Evolutionary conservation across 2,329 filamentous ascomycete genomes (phyloP).

Genomic region (Xylaria sp.): DNA sequence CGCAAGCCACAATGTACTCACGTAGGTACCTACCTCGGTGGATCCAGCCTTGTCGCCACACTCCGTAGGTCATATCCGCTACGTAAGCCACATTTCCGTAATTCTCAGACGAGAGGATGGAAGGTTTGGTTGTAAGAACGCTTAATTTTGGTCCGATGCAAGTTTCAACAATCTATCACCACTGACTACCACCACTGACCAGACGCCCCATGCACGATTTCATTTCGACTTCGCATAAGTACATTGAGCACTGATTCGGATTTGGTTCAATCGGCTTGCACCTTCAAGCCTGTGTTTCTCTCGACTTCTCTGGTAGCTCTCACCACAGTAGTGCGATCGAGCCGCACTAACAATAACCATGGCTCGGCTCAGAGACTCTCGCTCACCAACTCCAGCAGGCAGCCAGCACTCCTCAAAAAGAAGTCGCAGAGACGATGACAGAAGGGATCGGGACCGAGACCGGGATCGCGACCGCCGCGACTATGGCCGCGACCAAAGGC

Average conservation of each 20-base stretch:
- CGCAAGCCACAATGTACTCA: background rate
- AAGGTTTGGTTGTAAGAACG: background rate
- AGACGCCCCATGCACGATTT: constrained; percentile 19
- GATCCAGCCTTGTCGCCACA: constrained; percentile 3
- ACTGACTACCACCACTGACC: constrained; percentile 14
- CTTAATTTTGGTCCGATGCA: constrained; percentile 4
- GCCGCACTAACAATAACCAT: constrained; percentile 56
- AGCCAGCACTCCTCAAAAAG: constrained; percentile 80
- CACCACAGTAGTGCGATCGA: constrained; percentile 53
- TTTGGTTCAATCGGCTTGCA: constrained; percentile 39
- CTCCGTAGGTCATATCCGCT: too few relatives aligned
- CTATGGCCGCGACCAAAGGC: constrained; percentile 55
- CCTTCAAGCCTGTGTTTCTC: constrained; percentile 44
- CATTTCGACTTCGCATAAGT: constrained; percentile 21
- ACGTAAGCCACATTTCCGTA: background rate
- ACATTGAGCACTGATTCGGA: constrained; percentile 15
- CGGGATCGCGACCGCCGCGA: constrained; percentile 60
- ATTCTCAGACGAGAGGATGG: background rate
- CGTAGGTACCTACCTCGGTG: background rate
- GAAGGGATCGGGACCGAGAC: constrained; percentile 61
- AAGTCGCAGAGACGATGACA: constrained; percentile 70
- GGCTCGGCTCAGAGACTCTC: constrained; percentile 74
- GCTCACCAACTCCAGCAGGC: constrained; percentile 95
- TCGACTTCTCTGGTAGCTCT: constrained; percentile 52
- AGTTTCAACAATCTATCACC: constrained; percentile 2